Evolutionary conservation across 1,284 basidiomycete genomes (phyloP).

Genomic region (Xerocomus amazonicus): DNA sequence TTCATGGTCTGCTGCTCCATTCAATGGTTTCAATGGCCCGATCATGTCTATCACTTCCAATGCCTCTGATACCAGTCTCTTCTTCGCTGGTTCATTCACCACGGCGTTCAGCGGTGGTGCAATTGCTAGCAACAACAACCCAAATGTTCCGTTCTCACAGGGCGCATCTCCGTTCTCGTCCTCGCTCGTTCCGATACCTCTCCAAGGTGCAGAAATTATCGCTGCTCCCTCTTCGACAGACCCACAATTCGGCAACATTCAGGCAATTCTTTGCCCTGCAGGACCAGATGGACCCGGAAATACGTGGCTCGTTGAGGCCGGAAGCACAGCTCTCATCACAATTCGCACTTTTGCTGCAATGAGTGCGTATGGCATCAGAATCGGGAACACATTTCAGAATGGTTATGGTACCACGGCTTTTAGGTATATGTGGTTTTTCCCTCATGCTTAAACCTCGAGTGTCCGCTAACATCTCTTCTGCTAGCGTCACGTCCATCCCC

Average conservation of each 20-base stretch:
- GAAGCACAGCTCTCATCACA: conserved; percentile 67
- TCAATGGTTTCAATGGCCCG: conserved; percentile 71
- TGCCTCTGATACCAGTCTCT: conserved; percentile 67
- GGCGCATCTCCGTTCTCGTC: conserved; percentile 85
- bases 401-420: conserved; percentile 83
- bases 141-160: conserved; percentile 69
- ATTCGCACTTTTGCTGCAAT: conserved; percentile 71
- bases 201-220: conserved; percentile 62
- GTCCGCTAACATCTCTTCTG: conserved; percentile 7
- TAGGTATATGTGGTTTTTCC: conserved; percentile 47
- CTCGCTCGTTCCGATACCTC: conserved; percentile 84
- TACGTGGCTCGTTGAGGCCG: conserved; percentile 82
- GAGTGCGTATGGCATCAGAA: conserved; percentile 73
- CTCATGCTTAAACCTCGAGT: background rate
- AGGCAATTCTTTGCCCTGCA: conserved; percentile 80
- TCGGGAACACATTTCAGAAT: conserved; percentile 86
- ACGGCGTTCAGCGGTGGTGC: conserved; percentile 65
- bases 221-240: conserved; percentile 70
- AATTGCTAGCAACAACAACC: conserved; percentile 63
- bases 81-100: conserved; percentile 87
- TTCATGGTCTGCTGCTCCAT: conserved; percentile 76
- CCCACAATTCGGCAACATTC: conserved; percentile 64
- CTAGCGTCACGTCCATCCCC: conserved; percentile 79
- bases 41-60: conserved; percentile 80
- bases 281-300: conserved; percentile 76